A percentile compares a stretch with the other conserved stretches of the same genome.
These are phyloP conservation scores for Panaeolus papilionaceus DNA, from an alignment of 768 basidiomycete species.

Conservation along the genomic window DNA sequence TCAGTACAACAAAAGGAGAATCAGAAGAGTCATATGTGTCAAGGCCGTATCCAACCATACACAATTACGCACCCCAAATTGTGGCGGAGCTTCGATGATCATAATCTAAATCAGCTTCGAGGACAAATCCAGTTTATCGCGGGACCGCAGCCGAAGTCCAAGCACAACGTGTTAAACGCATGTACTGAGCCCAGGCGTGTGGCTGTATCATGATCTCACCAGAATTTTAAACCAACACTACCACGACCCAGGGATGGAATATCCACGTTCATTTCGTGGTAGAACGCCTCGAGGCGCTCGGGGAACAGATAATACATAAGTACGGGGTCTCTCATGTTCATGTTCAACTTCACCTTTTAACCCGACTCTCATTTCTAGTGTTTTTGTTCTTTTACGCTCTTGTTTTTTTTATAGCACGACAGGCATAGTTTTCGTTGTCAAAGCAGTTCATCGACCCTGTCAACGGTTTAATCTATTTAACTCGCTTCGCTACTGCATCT, in stretches of 20 bases:
- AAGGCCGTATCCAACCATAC: background rate
- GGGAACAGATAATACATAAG: slow-evolving; percentile 3
- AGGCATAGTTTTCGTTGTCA: background rate
- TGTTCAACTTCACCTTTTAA: slow-evolving; percentile 1
- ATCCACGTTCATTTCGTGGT: background rate
- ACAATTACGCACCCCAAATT: background rate
- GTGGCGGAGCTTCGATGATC: background rate
- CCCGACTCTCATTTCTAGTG: background rate
- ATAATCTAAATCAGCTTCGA: slow-evolving; percentile 1
- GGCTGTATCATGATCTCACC: background rate
- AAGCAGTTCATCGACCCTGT: background rate
- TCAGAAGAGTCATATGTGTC: background rate
- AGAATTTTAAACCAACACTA: background rate
- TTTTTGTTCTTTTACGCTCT: background rate
- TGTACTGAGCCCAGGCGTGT: slow-evolving; percentile 1
- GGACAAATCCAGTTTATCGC: slow-evolving; percentile 5
- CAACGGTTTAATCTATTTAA: background rate
- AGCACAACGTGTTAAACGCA: slow-evolving; percentile 8
- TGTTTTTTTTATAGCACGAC: slow-evolving; percentile 1
- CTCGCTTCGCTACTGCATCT: slow-evolving; percentile 2
- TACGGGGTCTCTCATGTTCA: background rate
- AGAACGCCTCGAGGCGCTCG: background rate
- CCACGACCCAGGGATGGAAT: slow-evolving; percentile 1
- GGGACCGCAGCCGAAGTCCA: background rate
- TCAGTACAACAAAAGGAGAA: too few species aligned